A percentile compares a stretch with the other conserved stretches of the same genome.
Evolutionary conservation across 2,329 filamentous ascomycete species (phyloP).

Genomic region (Nigrograna mackinnonii): DNA sequence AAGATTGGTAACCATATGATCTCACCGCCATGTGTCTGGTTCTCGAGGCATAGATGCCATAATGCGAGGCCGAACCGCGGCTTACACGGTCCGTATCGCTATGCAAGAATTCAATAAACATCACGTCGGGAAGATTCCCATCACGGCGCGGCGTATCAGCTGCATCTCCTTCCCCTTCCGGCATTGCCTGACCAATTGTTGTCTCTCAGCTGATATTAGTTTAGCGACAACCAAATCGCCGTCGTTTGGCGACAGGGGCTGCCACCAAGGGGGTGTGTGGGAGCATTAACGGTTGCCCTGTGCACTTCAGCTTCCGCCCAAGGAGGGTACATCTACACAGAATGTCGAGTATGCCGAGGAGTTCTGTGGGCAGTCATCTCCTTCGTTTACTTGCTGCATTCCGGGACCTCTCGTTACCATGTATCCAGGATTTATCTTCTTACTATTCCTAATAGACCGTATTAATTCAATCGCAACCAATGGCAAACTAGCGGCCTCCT

Average conservation of each 20-base stretch:
- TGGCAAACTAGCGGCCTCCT: slow-evolving; percentile 13
- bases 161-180: slow-evolving; percentile 7
- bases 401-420: not conserved
- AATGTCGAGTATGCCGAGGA: slow-evolving; percentile 20
- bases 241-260: slow-evolving; percentile 11
- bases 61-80: too few species aligned
- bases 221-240: slow-evolving; percentile 13
- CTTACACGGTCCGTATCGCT: too few species aligned
- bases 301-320: slow-evolving; percentile 19
- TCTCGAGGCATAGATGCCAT: too few species aligned
- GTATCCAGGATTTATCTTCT: slow-evolving; percentile 6
- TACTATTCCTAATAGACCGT: slow-evolving; percentile 17
- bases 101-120: too few species aligned
- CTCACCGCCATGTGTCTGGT: too few species aligned
- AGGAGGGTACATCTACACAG: slow-evolving; percentile 18
- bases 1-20: too few species aligned
- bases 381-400: slow-evolving; percentile 7
- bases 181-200: slow-evolving; percentile 1
- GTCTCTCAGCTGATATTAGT: slow-evolving; percentile 12
- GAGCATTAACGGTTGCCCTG: slow-evolving; percentile 15
- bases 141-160: not conserved
- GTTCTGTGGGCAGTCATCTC: slow-evolving; percentile 16
- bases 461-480: slow-evolving; percentile 13
- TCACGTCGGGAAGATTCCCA: slow-evolving; percentile 1
- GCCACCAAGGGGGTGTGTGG: slow-evolving; percentile 9